Percentiles rank a stretch among this genome's conserved stretches.
Evolutionary conservation across 2,329 filamentous ascomycete species (phyloP).

Genomic region (Coniochaeta hoffmannii): DNA sequence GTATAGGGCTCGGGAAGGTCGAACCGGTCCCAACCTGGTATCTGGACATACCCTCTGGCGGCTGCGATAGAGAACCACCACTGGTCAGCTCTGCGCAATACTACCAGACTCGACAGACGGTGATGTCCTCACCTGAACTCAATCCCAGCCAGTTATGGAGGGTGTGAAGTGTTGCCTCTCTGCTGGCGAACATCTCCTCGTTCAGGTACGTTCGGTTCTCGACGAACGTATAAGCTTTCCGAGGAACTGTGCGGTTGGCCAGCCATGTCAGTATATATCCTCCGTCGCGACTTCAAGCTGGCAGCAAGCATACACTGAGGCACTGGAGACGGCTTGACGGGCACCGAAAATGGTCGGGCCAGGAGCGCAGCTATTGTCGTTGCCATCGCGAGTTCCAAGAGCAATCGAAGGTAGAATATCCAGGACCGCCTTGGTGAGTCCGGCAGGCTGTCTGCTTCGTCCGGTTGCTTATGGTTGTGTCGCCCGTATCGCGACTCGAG

Average conservation of each 20-base stretch:
- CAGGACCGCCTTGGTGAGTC: background rate
- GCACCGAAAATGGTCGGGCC: slow-evolving; percentile 9
- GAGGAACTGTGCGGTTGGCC: slow-evolving; percentile 17
- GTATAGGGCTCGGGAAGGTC: slow-evolving; percentile 22
- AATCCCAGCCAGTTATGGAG: slow-evolving; percentile 28
- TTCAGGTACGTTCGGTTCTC: slow-evolving; percentile 22
- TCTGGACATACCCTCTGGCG: slow-evolving; percentile 24
- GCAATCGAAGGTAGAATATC: slow-evolving; percentile 18
- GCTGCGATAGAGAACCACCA: slow-evolving; percentile 7
- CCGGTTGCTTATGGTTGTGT: background rate
- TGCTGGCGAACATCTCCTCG: slow-evolving; percentile 26
- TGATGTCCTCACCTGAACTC: slow-evolving; percentile 17
- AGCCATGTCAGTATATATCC: slow-evolving; percentile 4
- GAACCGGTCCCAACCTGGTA: slow-evolving; percentile 20
- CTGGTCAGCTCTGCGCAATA: background rate
- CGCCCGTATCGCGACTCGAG: slow-evolving; percentile 8
- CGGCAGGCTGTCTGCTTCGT: slow-evolving; percentile 6
- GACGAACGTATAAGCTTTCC: slow-evolving; percentile 25
- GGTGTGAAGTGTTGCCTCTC: slow-evolving; percentile 21
- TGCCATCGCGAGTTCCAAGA: slow-evolving; percentile 23
- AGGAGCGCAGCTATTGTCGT: slow-evolving; percentile 18
- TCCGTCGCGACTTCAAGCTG: background rate
- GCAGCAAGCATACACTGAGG: slow-evolving; percentile 19
- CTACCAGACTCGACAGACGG: background rate
- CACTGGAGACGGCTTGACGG: slow-evolving; percentile 17